These are phyloP conservation scores for Botrytis tulipae DNA, from an alignment of 2,329 filamentous ascomycete species.

Conservation along the genomic window DNA sequence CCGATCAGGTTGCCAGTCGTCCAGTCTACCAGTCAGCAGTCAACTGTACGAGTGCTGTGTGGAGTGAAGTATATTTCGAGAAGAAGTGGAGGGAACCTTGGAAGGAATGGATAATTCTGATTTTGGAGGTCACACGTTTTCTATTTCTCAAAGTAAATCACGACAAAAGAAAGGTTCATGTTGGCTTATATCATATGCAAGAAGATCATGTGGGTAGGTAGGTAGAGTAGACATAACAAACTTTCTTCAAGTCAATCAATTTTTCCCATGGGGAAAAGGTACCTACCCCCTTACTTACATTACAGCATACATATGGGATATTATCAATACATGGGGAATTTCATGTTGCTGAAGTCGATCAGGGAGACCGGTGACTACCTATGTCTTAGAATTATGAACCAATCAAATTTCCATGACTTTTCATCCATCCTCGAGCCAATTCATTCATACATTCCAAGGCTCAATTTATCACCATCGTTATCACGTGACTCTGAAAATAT, in stretches of 20 bases:
- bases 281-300: not conserved
- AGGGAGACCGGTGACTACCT: not conserved
- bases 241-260: not conserved
- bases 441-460: too few relatives aligned
- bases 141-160: not conserved
- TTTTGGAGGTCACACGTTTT: not conserved
- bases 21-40: not conserved
- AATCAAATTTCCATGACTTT: not conserved
- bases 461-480: too few relatives aligned
- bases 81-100: not conserved
- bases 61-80: not conserved
- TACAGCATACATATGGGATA: not conserved
- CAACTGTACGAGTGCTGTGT: not conserved
- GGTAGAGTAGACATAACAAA: not conserved
- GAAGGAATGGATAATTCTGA: not conserved
- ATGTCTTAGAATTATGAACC: not conserved
- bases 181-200: too few relatives aligned
- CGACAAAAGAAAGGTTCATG: not conserved
- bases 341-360: not conserved
- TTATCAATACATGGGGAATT: not conserved
- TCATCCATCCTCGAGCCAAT: not conserved
- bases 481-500: not conserved
- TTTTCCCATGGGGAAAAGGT: not conserved
- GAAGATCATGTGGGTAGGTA: not conserved
- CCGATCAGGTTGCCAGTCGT: constrained; percentile 2